Conservation (phyloP, 2,329 filamentous ascomycete species). For the Trichophyton mentagrophytes region DNA sequence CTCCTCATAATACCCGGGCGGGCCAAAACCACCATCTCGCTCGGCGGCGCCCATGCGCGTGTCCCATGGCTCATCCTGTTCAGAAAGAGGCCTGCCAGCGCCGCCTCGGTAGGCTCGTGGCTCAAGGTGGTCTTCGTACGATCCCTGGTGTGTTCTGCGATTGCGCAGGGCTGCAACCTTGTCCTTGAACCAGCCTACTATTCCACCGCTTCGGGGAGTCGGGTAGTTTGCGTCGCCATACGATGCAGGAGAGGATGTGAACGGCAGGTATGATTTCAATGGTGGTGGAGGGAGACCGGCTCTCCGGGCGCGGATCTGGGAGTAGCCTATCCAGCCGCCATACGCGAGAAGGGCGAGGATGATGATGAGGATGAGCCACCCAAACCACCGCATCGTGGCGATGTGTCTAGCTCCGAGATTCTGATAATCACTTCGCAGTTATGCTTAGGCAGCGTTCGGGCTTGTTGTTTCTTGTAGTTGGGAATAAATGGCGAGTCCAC, state of each 20-base stretch:
- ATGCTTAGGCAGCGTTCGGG: too few relatives aligned
- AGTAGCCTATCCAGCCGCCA: constrained; percentile 56
- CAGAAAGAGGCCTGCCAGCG: constrained; percentile 33
- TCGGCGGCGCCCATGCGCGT: constrained; percentile 58
- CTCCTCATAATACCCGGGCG: constrained; percentile 59
- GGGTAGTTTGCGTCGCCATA: constrained; percentile 33
- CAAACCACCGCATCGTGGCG: constrained; percentile 40
- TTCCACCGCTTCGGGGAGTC: constrained; percentile 46
- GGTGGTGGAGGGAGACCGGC: constrained; percentile 63
- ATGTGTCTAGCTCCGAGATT: not conserved
- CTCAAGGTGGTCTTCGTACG: constrained; percentile 49
- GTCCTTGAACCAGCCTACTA: constrained; percentile 61
- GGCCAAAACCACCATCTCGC: constrained; percentile 47
- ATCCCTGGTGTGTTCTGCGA: constrained; percentile 53
- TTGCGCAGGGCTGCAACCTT: constrained; percentile 52
- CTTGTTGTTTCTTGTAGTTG: too few relatives aligned
- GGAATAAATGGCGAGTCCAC: not conserved
- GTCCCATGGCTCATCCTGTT: constrained; percentile 81
- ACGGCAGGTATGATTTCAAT: constrained; percentile 54
- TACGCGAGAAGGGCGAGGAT: constrained; percentile 49
- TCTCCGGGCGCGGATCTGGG: constrained; percentile 57
- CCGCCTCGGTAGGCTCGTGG: constrained; percentile 21
- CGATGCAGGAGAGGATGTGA: constrained; percentile 40
- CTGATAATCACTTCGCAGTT: not conserved
- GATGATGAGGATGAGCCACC: constrained; percentile 31